Evolutionary conservation across 805 yeast species (phyloP), one percentile per base, ranked within the genome.

Genomic region (Ogataea methanolica): DNA sequence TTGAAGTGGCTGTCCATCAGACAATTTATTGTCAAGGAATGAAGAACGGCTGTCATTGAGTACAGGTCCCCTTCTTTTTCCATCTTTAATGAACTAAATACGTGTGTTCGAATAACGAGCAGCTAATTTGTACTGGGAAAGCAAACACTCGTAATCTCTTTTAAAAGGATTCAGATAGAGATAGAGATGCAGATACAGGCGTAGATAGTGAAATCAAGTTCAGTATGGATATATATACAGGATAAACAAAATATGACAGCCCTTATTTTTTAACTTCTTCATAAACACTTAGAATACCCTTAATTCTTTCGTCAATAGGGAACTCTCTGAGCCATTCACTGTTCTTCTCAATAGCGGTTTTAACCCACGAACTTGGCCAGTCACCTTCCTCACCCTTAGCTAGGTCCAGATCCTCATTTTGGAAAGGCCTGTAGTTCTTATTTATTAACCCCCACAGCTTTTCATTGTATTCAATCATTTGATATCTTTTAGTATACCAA

Each of bases 301-400:
- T 65, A 16, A 92, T 79, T 50, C 96, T 71, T 8, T 78, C 80
- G 61, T 92, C 98, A 29, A 79, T 79, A 7, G 62, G 71, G 41
- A 91, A 69, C 26, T 85, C 91, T 59, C 82, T 81, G 46, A 84
- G 81, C 99, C 99, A 92, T 63, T 92, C 97, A 53, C 96, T 85
- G 37, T 78, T 70, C 54, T 80, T 84, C 44, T 80, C 85, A 41
- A 66, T 62, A n/a, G 96, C 96, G 49, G 74, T 76, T 54, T 80
- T 75, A 33, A 88, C 85, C 96, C 97, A 92, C 48, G 76, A 75
- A 46, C 71, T 66, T 14, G 97, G 96, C 97, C 97, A 92, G 54
- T 88, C 92, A 6, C 65, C 59, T 61, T 91, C 97, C 63, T 90
- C 97, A 38, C 72, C 80, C 17, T 62, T 60, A 15, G 77, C 78